Evolutionary conservation across 2,329 filamentous ascomycete species (phyloP), one percentile per base, ranked within the genome.

Genomic region (Aspergillus uvarum): DNA sequence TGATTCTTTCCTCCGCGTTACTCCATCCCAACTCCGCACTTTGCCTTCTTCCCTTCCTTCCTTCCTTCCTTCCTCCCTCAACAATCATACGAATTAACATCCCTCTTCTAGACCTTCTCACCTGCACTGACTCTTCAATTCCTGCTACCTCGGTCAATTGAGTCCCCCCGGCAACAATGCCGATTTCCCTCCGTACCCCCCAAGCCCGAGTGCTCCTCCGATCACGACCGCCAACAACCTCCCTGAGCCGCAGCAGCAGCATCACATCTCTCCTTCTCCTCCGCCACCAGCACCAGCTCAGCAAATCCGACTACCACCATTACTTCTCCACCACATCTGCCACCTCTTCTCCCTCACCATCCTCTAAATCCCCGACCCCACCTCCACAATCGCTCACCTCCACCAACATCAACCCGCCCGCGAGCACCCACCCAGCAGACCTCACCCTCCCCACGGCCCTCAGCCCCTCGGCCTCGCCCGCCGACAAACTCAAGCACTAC

Each of bases 391-490:
- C 64, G 47, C 63, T 67, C 35, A 58, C 60, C 49, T 35, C 63
- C 51, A 32, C 73, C 56, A 66, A 72, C 57, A 71, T 92, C 67
- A 96, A 96, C 77, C 89, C 90, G 0, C 90, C 92, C 0, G 70
- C 79, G 10, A 85, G 86, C 51, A 95, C 91, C 0, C 87, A 89
- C 22, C 90, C 93, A 0, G 86, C 91, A 0, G 81, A 84, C 0
- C 82, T 96, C 63, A 74, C 81, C 48, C 79, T 91, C 2, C 91
- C 91, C 6, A 72, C 75, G 5, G 82, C 85, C 56, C 73, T 80
- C 19, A n/a, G 58, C 2, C 70, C 81, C 21, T 69, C 76, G 7
- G 73, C 83, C 29, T 70, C 78, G 21, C 72, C 84, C 58, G 47
- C 58, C n/a, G 66, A 64, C 24, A 72, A 72, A 59, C 54, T 74